A percentile compares a stretch with the other conserved stretches of the same genome.
Conservation (phyloP, 352 stramenopile genomes). For the Phytophthora multivora region DNA sequence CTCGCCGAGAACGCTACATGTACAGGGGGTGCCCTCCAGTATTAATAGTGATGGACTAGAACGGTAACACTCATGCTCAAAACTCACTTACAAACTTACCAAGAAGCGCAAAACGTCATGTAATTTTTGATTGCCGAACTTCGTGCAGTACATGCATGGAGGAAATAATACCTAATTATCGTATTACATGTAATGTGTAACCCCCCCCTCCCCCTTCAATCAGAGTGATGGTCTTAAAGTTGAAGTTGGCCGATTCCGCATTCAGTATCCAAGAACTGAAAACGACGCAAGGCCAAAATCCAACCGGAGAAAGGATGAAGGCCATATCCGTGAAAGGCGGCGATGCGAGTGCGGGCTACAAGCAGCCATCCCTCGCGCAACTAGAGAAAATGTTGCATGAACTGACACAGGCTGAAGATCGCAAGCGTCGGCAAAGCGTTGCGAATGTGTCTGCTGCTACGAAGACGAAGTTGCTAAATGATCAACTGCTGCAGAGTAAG, state of each 20-base stretch:
- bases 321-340: slow-evolving; percentile 15
- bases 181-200: not conserved
- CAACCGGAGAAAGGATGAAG: slow-evolving; percentile 15
- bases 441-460: slow-evolving; percentile 49
- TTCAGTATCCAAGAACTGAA: slow-evolving; percentile 24
- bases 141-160: too few relatives aligned
- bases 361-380: slow-evolving; percentile 38
- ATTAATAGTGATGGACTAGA: too few relatives aligned
- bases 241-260: slow-evolving; percentile 34
- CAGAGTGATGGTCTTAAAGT: slow-evolving; percentile 51
- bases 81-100: too few relatives aligned
- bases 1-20: too few relatives aligned
- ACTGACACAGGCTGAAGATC: slow-evolving; percentile 57
- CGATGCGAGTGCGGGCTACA: not conserved
- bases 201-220: not conserved
- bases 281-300: slow-evolving; percentile 4
- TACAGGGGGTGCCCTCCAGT: too few relatives aligned
- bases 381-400: slow-evolving; percentile 63
- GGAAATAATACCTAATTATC: too few relatives aligned
- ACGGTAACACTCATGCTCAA: too few relatives aligned
- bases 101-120: too few relatives aligned
- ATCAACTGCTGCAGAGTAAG: slow-evolving; percentile 59
- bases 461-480: slow-evolving; percentile 57
- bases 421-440: slow-evolving; percentile 44
- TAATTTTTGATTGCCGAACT: too few relatives aligned